phyloP scores from a whole-genome alignment of 2,329 filamentous ascomycete genomes.

The Sodiomyces alkalinus region DNA sequence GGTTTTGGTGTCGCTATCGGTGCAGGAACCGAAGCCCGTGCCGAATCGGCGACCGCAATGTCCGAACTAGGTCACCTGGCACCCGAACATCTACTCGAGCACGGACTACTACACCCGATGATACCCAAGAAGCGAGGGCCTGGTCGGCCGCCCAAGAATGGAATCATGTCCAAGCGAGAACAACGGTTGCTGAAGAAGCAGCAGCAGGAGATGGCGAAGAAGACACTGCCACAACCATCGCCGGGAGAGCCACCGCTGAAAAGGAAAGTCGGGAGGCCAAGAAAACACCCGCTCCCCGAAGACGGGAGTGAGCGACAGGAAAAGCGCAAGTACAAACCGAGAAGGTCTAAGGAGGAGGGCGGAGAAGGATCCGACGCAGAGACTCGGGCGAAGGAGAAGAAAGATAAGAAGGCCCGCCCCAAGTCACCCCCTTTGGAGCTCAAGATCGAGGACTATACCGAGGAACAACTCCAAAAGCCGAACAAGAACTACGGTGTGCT shows the following conservation, averaged over 20 bases:
- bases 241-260: conserved; percentile 38
- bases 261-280: conserved; percentile 48
- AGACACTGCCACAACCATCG: conserved; percentile 31
- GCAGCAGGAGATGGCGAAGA: conserved; percentile 33
- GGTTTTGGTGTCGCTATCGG: conserved; percentile 15
- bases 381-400: conserved; percentile 39
- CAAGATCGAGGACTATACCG: conserved; percentile 37
- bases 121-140: conserved; percentile 55
- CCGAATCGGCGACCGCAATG: too few species aligned
- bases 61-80: too few species aligned
- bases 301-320: conserved; percentile 37
- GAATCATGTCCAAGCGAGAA: conserved; percentile 69
- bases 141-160: conserved; percentile 70
- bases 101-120: conserved; percentile 5
- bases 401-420: conserved; percentile 41
- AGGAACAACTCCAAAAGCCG: conserved; percentile 43
- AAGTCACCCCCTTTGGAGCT: conserved; percentile 46
- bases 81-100: conserved; percentile 12
- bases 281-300: conserved; percentile 47
- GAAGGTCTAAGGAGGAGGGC: conserved; percentile 41
- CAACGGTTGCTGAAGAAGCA: conserved; percentile 48
- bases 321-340: conserved; percentile 52
- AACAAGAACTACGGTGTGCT: conserved; percentile 47
- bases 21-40: conserved; percentile 10
- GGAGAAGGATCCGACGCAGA: conserved; percentile 41